These are phyloP conservation scores for Centrapalus pauciflorus DNA, from an alignment of 129 eudicot genomes.

Conservation along the genomic window DNA sequence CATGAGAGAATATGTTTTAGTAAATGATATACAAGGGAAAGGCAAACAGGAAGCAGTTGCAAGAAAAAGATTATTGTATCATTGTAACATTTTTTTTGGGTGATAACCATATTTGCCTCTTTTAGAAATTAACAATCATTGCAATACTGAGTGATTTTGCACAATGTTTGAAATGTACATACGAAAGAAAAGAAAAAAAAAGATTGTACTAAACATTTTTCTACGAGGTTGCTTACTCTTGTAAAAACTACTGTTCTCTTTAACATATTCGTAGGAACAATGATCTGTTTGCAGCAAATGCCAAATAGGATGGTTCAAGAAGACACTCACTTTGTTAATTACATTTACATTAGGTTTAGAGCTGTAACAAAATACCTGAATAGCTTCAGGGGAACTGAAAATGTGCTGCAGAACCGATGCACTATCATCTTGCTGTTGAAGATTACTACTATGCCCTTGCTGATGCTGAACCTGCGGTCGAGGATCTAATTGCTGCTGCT, in stretches of 20 bases:
- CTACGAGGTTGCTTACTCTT: not conserved
- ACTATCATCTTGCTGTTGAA: constrained; percentile 60
- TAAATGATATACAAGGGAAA: not conserved
- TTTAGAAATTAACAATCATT: not conserved
- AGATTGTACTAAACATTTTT: not conserved
- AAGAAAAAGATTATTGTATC: no score
- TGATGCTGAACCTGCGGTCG: constrained; percentile 40
- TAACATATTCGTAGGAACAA: not conserved
- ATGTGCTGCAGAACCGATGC: constrained; percentile 64
- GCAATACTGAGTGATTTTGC: not conserved
- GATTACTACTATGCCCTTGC: constrained; percentile 43
- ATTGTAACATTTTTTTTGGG: not conserved
- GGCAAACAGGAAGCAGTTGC: not conserved
- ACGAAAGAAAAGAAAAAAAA: not conserved
- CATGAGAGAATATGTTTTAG: not conserved
- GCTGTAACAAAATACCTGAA: constrained; percentile 48
- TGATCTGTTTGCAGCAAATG: not conserved
- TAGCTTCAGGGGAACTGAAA: constrained; percentile 82
- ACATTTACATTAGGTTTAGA: not conserved
- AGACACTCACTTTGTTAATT: not conserved
- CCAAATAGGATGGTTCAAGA: not conserved
- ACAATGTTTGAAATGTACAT: not conserved
- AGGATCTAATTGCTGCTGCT: constrained; percentile 43
- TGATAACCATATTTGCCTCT: not conserved
- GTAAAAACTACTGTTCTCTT: not conserved